These are phyloP conservation scores for Halophytophthora batemanensis DNA, from an alignment of 352 stramenopile genomes.

Conservation along the genomic window DNA sequence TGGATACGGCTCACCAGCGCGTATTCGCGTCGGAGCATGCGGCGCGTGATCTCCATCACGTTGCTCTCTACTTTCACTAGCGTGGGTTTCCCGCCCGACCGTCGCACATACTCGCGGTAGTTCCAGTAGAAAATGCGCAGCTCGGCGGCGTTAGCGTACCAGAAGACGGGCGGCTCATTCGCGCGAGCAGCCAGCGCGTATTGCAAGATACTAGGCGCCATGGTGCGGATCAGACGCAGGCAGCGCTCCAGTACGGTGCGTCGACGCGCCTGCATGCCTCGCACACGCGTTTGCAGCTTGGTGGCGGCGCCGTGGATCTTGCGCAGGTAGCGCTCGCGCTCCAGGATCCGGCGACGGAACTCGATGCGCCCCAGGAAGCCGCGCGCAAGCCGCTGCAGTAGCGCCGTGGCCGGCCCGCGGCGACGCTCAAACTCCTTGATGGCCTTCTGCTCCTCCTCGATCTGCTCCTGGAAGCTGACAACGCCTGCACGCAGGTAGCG, in stretches of 20 bases:
- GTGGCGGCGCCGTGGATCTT: slow-evolving; percentile 51
- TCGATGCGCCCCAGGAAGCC: slow-evolving; percentile 60
- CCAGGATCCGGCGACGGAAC: slow-evolving; percentile 42
- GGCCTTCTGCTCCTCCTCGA: slow-evolving; percentile 53
- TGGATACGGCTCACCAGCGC: slow-evolving; percentile 73
- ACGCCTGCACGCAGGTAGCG: slow-evolving; percentile 67
- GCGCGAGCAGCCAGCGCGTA: slow-evolving; percentile 31
- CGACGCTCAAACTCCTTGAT: slow-evolving; percentile 68
- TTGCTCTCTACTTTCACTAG: slow-evolving; percentile 76
- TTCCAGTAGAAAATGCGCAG: slow-evolving; percentile 65
- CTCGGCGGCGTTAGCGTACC: slow-evolving; percentile 67
- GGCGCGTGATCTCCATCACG: slow-evolving; percentile 60
- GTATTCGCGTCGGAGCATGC: slow-evolving; percentile 64
- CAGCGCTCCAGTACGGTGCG: slow-evolving; percentile 66
- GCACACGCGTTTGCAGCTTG: slow-evolving; percentile 54
- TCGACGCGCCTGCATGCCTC: slow-evolving; percentile 56
- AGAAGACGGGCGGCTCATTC: slow-evolving; percentile 61
- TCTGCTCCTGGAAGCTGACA: slow-evolving; percentile 76
- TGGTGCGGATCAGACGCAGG: slow-evolving; percentile 48
- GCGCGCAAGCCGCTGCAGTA: slow-evolving; percentile 61
- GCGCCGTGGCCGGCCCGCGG: slow-evolving; percentile 41
- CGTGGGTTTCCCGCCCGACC: slow-evolving; percentile 48
- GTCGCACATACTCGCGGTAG: slow-evolving; percentile 75
- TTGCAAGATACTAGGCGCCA: slow-evolving; percentile 50
- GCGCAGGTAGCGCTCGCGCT: slow-evolving; percentile 43